Evolutionary conservation across 2,329 filamentous ascomycete species (phyloP).

Genomic region (Arthrobotrys sphaeroides): DNA sequence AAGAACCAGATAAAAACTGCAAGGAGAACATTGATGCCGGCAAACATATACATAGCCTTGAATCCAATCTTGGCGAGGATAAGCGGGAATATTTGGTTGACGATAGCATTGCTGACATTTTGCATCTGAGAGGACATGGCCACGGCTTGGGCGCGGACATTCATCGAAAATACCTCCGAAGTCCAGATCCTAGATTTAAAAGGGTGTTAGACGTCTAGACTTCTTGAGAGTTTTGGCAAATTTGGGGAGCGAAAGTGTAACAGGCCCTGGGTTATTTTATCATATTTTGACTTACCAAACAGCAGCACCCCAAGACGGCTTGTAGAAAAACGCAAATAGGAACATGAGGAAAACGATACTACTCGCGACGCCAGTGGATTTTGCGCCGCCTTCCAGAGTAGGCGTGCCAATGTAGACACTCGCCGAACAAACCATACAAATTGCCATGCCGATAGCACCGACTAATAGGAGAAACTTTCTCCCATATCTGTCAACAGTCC

Average conservation of each 20-base stretch:
- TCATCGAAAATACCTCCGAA: conserved; percentile 75
- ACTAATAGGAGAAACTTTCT: conserved; percentile 75
- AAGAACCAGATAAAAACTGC: conserved; percentile 46
- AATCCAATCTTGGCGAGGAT: conserved; percentile 43
- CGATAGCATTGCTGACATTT: conserved; percentile 39
- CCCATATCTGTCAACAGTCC: conserved; percentile 77
- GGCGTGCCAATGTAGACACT: conserved; percentile 70
- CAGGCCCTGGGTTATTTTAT: no score
- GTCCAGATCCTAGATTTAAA: conserved; percentile 70
- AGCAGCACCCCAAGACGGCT: conserved; percentile 61
- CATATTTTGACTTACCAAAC: conserved; percentile 28
- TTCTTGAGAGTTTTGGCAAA: background rate
- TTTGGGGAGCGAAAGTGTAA: conserved; percentile 61
- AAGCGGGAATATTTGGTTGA: conserved; percentile 35
- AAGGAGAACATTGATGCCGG: conserved; percentile 48
- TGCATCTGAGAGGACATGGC: conserved; percentile 69
- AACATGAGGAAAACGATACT: conserved; percentile 74
- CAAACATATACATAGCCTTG: conserved; percentile 54
- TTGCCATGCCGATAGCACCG: conserved; percentile 73
- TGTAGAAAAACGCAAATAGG: conserved; percentile 74
- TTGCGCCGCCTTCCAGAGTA: conserved; percentile 65
- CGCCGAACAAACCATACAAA: conserved; percentile 75
- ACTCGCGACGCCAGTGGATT: conserved; percentile 71
- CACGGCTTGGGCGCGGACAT: conserved; percentile 75
- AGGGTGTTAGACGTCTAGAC: background rate